Conservation (phyloP, 202 grass and related monocot genomes). For the Zizania palustris region DNA sequence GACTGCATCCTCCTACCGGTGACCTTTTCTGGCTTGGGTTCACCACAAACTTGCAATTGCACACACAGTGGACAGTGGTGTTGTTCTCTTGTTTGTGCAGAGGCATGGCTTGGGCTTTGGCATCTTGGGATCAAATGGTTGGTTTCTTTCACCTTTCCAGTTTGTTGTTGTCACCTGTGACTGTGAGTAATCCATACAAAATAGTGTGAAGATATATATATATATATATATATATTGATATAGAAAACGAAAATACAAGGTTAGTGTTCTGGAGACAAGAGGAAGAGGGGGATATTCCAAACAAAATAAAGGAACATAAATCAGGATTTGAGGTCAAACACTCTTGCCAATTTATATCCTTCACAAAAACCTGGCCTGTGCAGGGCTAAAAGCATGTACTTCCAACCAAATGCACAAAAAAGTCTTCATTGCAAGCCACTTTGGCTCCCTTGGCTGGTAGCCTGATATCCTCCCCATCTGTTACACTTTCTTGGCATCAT, state of each 20-base stretch:
- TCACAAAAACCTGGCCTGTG: slow-evolving; percentile 35
- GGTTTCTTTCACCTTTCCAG: slow-evolving; percentile 18
- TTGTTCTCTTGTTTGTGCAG: neutral
- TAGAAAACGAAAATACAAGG: too few species aligned
- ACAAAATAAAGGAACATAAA: neutral
- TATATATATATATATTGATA: too few species aligned
- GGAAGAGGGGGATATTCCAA: slow-evolving; percentile 7
- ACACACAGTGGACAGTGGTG: slow-evolving; percentile 5
- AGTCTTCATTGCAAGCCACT: slow-evolving; percentile 29
- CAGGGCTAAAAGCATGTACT: slow-evolving; percentile 31
- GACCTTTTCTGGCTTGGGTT: slow-evolving; percentile 16
- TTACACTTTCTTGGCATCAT: slow-evolving; percentile 41
- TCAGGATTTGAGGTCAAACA: slow-evolving; percentile 14
- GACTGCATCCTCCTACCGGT: neutral
- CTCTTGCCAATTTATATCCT: neutral
- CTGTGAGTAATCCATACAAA: too few species aligned
- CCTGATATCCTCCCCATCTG: slow-evolving; percentile 40
- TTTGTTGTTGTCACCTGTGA: slow-evolving; percentile 45
- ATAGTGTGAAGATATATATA: too few species aligned
- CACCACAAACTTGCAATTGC: neutral
- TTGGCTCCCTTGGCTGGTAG: slow-evolving; percentile 29
- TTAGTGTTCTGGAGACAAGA: too few species aligned
- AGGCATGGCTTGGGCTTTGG: slow-evolving; percentile 8
- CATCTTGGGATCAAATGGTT: slow-evolving; percentile 34
- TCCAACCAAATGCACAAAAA: slow-evolving; percentile 41